Evolutionary conservation across 495 filamentous ascomycete species (phyloP), one percentile per base, ranked within the genome.

Genomic region (Hypoxylon trugodes): DNA sequence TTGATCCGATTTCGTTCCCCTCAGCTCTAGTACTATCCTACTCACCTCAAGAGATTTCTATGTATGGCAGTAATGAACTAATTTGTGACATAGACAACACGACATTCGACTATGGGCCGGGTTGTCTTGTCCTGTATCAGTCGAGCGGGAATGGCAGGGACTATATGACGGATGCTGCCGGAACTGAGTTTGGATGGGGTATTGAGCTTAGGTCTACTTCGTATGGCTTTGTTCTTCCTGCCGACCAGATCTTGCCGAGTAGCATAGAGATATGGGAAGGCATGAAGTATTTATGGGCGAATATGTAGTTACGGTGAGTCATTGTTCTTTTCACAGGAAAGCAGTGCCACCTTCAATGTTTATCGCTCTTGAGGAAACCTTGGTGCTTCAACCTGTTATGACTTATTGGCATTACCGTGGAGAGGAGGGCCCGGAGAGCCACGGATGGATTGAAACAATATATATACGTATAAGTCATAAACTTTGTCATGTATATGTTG

Each of bases 41-140:
- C 10, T 19, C 4, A 3, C 22, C 10, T 16, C 1, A 1, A 12
- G 18, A 52, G 25, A 15, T 18, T 13, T 35, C 12, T 26, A 6
- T 19, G 2, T 30, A 30, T 30, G 22, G n/a, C 10, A 76, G 1
- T 13, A 2, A 26, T 46, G 57, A 26, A 64, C 32, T 6, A 12
- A 5, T 18, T 12, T 13, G 9, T 19, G 4, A 2, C 8, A 19
- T 15, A 65, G 62, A 85, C 59, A 82, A 81, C 28, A 81, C 79
- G 2, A 65, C 54, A 0, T 82, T 80, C 50, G 70, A 64, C 2
- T 84, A 79, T 61, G 86, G 86, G 1, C 82, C 82, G 4, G 82
- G 80, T 40, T 88, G 86, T 71, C 55, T 69, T 5, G 86, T 84
- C n/a, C 74, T 88, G 56, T 89, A 89, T 66, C 70, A 81, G 48